Conservation (phyloP, 177 flowering plant species). For the Vitis hybrid region DNA sequence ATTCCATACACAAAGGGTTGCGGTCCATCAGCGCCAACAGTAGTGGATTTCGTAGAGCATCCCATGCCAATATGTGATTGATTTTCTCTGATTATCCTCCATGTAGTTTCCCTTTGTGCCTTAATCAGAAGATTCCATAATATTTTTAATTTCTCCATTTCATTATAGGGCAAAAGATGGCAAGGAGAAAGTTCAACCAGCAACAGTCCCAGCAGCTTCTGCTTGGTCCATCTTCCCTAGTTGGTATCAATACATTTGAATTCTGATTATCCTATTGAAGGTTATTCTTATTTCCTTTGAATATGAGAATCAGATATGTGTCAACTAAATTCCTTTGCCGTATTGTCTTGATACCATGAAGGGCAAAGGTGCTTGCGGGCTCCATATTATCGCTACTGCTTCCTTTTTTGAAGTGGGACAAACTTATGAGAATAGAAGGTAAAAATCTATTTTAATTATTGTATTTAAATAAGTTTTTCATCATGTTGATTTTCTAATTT, state of each 20-base stretch:
- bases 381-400: slow-evolving; percentile 18
- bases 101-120: background rate
- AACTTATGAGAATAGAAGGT: slow-evolving; percentile 26
- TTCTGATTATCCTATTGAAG: background rate
- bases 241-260: slow-evolving; percentile 13
- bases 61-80: slow-evolving; percentile 8
- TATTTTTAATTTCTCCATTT: background rate
- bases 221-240: background rate
- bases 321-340: background rate
- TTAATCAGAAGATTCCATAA: too few species aligned
- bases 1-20: slow-evolving; percentile 9
- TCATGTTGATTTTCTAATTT: too few species aligned
- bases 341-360: background rate
- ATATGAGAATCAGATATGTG: background rate
- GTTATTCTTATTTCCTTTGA: background rate
- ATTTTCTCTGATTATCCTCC: background rate
- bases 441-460: background rate
- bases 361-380: slow-evolving; percentile 27
- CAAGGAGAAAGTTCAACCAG: background rate
- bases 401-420: slow-evolving; percentile 24
- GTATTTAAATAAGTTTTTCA: background rate
- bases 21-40: slow-evolving; percentile 7
- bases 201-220: slow-evolving; percentile 4
- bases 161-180: slow-evolving; percentile 1
- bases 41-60: slow-evolving; percentile 1